Evolutionary conservation across 495 filamentous ascomycete species (phyloP), one percentile per base, ranked within the genome.

Genomic region (Baudoinia panamericana): DNA sequence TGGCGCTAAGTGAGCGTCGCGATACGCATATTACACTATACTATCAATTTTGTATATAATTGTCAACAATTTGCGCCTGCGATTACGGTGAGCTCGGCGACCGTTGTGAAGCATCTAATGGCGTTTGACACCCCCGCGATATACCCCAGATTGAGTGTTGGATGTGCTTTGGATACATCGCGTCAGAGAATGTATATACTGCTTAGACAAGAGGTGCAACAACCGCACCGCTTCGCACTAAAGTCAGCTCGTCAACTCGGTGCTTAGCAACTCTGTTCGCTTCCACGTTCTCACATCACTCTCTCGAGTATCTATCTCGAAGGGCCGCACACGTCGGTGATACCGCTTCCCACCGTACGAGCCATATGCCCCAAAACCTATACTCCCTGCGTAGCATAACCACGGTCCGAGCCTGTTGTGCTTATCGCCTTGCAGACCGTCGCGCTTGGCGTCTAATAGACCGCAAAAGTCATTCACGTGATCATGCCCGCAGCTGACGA

Each of bases 321-420:
- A 62, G 45, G 61, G 39, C 50, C 62, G 45, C 33, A 43, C 42
- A 40, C 60, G 53, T 39, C 61, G 60, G 48, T 61, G 52, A 55
- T 38, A 60, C 45, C 59, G 56, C 30, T 51, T 53, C 13, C 76
- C 79, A 21, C 71, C 73, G 44, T 88, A 93, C 6, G 84, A 84
- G 21, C 81, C 87, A 56, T 96, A 96, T 1, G 88, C 88, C 27
- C 87, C 88, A 54, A 95, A 84, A 0, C 88, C 88, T 26, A 67
- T 66, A n/a, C 76, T 87, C 30, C 88, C 88, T 5, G 71, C 87
- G 61, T 95, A 92, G 62, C 88, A 96, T 84, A 96, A 92, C 88
- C 88, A 96, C 93, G 63, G n/a, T 75, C 75, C 2, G 77, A 74
- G 37, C 76, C 16, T 18, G 8, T 6, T 7, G 20, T 6, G 16